Conservation (phyloP, 1,284 basidiomycete species). For the Trametes versicolor region DNA sequence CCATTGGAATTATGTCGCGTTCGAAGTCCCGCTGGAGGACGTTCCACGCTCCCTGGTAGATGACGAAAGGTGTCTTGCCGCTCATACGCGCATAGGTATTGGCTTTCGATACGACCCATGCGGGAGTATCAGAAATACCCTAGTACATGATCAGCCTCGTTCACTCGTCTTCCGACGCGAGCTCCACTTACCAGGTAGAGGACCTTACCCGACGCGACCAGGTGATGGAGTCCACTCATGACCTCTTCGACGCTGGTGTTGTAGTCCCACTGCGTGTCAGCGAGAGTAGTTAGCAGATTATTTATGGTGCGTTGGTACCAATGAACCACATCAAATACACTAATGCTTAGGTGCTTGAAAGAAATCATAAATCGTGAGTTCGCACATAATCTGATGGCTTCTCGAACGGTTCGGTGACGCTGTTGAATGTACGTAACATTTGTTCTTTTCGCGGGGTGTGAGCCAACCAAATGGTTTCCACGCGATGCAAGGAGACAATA, state of each 20-base stretch:
- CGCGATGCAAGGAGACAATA: no score
- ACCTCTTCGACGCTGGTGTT: slow-evolving; percentile 54
- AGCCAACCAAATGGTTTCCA: no score
- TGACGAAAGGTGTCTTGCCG: slow-evolving; percentile 59
- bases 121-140: slow-evolving; percentile 55
- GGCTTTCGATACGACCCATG: slow-evolving; percentile 62
- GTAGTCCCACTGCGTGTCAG: slow-evolving; percentile 44
- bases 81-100: slow-evolving; percentile 60
- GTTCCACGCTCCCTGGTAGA: slow-evolving; percentile 67
- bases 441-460: no score
- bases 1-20: slow-evolving; percentile 7
- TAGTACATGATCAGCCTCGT: slow-evolving; percentile 20
- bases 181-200: slow-evolving; percentile 50
- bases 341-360: no score
- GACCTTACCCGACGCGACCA: slow-evolving; percentile 53
- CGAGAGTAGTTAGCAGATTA: no score
- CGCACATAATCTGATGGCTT: slow-evolving; percentile 46
- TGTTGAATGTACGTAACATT: no score
- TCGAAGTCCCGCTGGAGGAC: slow-evolving; percentile 41
- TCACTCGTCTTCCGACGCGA: neutral
- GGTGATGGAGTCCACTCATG: slow-evolving; percentile 56
- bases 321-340: no score
- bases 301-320: no score
- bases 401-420: no score
- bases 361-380: slow-evolving; percentile 15